phyloP scores from a whole-genome alignment of 2,329 filamentous ascomycete species.

The Dichotomopilus funicola region DNA sequence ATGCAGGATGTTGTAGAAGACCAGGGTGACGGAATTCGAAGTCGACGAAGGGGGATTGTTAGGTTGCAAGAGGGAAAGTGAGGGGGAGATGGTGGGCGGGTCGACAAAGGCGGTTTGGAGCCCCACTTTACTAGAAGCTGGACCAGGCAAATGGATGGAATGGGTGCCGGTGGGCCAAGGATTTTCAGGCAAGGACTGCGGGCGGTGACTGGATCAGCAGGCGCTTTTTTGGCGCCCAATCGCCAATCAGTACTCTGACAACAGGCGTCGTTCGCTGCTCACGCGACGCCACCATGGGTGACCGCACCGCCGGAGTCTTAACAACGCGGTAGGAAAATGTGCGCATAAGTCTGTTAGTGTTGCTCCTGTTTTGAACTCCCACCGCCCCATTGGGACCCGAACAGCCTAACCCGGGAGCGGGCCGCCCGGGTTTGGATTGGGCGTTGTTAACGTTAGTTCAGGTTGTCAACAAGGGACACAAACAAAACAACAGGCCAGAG shows the following conservation, averaged over 20 bases:
- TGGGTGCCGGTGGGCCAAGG: slow-evolving; percentile 6
- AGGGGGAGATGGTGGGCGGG: slow-evolving; percentile 17
- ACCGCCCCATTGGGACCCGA: background rate
- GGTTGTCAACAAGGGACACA: background rate
- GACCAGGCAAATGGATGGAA: slow-evolving; percentile 3
- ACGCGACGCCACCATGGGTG: slow-evolving; percentile 15
- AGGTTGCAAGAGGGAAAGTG: slow-evolving; percentile 23
- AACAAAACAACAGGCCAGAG: too few species aligned
- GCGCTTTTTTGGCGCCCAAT: slow-evolving; percentile 18
- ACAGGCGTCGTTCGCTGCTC: background rate
- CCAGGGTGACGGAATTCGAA: slow-evolving; percentile 17
- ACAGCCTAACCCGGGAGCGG: background rate
- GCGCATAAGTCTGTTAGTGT: background rate
- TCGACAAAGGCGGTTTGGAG: slow-evolving; percentile 22
- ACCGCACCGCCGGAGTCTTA: background rate
- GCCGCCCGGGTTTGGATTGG: background rate
- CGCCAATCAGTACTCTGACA: slow-evolving; percentile 1
- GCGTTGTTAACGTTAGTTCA: background rate
- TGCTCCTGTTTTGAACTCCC: background rate
- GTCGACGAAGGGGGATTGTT: slow-evolving; percentile 16
- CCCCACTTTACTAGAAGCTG: slow-evolving; percentile 16
- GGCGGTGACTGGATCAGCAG: slow-evolving; percentile 1
- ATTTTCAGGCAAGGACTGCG: slow-evolving; percentile 20
- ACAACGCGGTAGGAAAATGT: background rate
- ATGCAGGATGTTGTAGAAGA: slow-evolving; percentile 8